Base-by-base conservation (phyloP, 2,329 filamentous ascomycete genomes). In the Purpureocillium takamizusanense region DNA sequence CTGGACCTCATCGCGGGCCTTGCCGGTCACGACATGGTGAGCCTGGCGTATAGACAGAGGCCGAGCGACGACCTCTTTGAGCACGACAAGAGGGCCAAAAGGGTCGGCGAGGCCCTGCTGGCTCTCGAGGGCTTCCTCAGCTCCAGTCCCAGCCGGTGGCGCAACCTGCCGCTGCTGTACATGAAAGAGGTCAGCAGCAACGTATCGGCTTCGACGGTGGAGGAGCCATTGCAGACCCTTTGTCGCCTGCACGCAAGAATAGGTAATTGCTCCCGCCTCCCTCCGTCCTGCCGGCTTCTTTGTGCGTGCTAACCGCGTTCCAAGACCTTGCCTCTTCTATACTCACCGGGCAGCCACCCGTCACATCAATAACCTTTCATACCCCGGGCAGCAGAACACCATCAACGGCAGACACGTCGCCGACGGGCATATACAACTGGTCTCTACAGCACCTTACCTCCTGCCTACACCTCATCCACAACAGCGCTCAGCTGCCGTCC, bases 241-340 rank as follows among this genome's bases (percentile, higher is more conserved):
- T 21, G 32, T 1, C 27, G 34, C 7, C 42, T 47, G 7, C 45
- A 45, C 31, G 42, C 42, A 9, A 45, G 40, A 9, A 40, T 49
- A 18, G 45, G 47, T 49, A 36, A 35, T 41, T 40, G 9, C 16
- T 31, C 9, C 27, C 21, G 21, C 6, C 6, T 10, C 21, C 21
- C 5, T 5, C 10, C 5, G 21, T 10, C 10, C 21, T 25, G 6
- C 10, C 21, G 21, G 10, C 5, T 25, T 25, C 10, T 25, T 5
- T 10, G 5, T 25, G 21, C 21, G 10, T 25, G 21, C 21, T 25
- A 10, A 25, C 21, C 6, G 10, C 21, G 21, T 10, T n/a, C n/a
- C n/a, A 34, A 49, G 46, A 44, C 31, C 32, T 49, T 2, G 46
- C 46, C n/a, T 43, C 43, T 1, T 42, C 43, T 4, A 37, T 49